Conservation (phyloP, 2,329 filamentous ascomycete species). For the Passalora sequoiae region DNA sequence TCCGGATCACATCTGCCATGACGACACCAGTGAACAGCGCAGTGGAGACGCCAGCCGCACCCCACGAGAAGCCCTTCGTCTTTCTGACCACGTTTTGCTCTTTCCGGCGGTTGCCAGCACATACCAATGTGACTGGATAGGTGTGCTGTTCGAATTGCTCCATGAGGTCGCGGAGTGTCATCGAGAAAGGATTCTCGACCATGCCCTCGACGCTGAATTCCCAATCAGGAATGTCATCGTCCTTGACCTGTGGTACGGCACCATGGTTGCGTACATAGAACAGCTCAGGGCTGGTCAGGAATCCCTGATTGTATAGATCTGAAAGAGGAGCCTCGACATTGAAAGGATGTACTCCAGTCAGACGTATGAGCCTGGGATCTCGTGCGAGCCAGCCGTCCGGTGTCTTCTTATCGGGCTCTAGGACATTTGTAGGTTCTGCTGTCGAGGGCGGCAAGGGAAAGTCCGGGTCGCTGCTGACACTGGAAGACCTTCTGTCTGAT, state of each 20-base stretch:
- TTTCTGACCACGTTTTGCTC: conserved; percentile 89
- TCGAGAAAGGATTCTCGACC: conserved; percentile 67
- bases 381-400: conserved; percentile 76
- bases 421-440: conserved; percentile 53
- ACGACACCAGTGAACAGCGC: conserved; percentile 81
- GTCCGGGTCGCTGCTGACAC: conserved; percentile 46
- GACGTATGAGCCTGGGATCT: conserved; percentile 73
- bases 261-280: conserved; percentile 94
- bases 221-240: conserved; percentile 71
- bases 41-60: conserved; percentile 77
- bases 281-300: conserved; percentile 78
- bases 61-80: conserved; percentile 93
- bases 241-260: conserved; percentile 67
- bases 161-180: conserved; percentile 68
- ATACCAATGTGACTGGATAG: conserved; percentile 82
- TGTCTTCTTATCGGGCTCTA: conserved; percentile 73
- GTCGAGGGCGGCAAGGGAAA: conserved; percentile 67
- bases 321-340: conserved; percentile 82
- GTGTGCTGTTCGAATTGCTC: conserved; percentile 74
- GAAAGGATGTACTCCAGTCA: conserved; percentile 87
- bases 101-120: conserved; percentile 85
- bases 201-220: conserved; percentile 80
- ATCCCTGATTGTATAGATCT: conserved; percentile 72
- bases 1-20: conserved; percentile 64
- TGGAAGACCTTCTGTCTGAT: conserved; percentile 44